These are phyloP conservation scores for Bolboschoenoplectus hybrid DNA, from an alignment of 202 grass and related monocot species.

Conservation along the genomic window DNA sequence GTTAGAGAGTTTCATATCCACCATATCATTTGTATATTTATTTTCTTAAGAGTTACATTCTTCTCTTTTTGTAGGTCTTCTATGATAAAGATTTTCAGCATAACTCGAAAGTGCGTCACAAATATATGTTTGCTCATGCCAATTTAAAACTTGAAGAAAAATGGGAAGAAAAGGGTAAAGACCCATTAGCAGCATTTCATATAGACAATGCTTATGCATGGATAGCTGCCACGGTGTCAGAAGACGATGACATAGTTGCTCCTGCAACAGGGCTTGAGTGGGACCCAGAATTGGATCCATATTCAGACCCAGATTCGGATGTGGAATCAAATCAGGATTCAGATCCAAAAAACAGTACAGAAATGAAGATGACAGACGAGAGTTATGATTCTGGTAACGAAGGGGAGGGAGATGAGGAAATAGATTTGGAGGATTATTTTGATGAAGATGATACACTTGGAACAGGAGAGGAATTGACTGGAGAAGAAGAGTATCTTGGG, in stretches of 20 bases:
- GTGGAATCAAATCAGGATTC: neutral
- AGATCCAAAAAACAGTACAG: neutral
- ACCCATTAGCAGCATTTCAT: neutral
- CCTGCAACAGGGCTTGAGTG: neutral
- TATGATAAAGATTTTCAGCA: neutral
- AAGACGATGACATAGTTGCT: conserved; percentile 15
- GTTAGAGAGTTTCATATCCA: neutral
- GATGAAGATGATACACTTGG: conserved; percentile 24
- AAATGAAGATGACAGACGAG: conserved; percentile 13
- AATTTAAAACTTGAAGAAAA: conserved; percentile 25
- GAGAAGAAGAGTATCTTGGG: conserved; percentile 14
- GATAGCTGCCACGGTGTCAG: neutral
- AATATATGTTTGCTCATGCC: neutral
- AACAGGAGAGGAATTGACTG: neutral
- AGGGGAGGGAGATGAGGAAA: neutral
- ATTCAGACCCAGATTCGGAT: neutral
- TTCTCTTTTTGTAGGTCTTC: neutral
- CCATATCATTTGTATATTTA: neutral
- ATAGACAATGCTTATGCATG: conserved; percentile 25
- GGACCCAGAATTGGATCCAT: neutral
- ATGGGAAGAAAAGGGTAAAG: conserved; percentile 20
- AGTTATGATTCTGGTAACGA: conserved; percentile 17
- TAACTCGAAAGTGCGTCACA: neutral
- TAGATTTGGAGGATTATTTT: conserved; percentile 26
- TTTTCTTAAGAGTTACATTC: neutral